Base-by-base conservation (phyloP, 305 asterid genomes). In the Fraxinus platypoda region DNA sequence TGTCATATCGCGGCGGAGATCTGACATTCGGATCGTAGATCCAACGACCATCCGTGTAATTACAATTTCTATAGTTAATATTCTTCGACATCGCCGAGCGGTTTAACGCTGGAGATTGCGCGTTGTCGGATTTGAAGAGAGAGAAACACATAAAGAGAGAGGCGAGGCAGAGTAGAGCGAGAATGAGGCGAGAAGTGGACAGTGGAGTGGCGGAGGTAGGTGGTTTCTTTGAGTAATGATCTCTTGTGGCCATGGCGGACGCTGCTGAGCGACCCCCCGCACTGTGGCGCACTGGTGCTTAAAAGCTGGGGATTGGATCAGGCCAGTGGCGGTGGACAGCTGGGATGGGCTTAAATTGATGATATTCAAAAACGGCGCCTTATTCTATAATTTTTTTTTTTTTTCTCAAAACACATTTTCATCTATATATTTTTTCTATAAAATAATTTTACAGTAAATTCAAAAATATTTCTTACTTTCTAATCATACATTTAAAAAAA, bases 1-100 rank as follows among this genome's bases (percentile, higher is more conserved):
- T 87, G 82, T 90, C 97, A 84, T 95, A 93, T 72, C 94, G 92
- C 78, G 89, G 92, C 75, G 91, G 90, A 70, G 90, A 86, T 87
- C 82, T 88, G 78, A 89, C 83, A 1, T 84, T 78, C 7, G 86
- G 87, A 86, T 95, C 91, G 83, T 90, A 89, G 85, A 92, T 85
- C 99, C 99, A 95, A 54, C 80, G 86, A 28, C 97, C 99, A 25
- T 90, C 83, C 13, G 94, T 85, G 88, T 88, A 93, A 86, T 92
- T 88, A 83, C 99, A 94, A 49, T 59, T 76, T 1, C 15, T 15
- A 15, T 46, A 46, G 57, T 46, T 46, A 46, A 33, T 81, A 35
- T 80, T 57, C 54, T 64, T 85, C 2, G 85, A 80, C 88, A 26
- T 76, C 73, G 28, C 81, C 3, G 88, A 75, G 77, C 85, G 41